Percentiles rank a stretch among this genome's conserved stretches.
Evolutionary conservation across 2,329 filamentous ascomycete species (phyloP).

Genomic region (Aspergillus terreus): DNA sequence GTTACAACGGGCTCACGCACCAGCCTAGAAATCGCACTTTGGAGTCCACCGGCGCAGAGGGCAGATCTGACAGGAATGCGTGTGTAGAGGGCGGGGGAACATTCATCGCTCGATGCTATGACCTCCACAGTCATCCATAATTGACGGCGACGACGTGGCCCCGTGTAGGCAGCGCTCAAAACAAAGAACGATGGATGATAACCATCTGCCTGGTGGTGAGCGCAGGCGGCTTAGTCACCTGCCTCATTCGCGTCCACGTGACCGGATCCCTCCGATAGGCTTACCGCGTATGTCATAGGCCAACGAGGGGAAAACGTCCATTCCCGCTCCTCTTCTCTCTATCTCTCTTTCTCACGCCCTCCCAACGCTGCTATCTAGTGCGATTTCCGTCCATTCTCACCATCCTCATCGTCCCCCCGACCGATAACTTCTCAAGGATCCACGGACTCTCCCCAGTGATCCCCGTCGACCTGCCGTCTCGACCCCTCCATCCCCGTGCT

Average conservation of each 20-base stretch:
- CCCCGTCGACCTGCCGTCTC: too few relatives aligned
- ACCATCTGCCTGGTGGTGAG: not conserved
- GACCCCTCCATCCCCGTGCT: not conserved
- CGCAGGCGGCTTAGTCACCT: not conserved
- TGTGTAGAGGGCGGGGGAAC: slow-evolving; percentile 63
- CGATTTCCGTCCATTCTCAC: too few relatives aligned
- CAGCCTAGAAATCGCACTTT: slow-evolving; percentile 93
- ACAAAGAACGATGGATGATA: not conserved
- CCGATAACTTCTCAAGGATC: too few relatives aligned
- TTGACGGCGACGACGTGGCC: not conserved
- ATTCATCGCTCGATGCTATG: slow-evolving; percentile 24
- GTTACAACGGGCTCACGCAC: slow-evolving; percentile 50
- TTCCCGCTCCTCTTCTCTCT: slow-evolving; percentile 1
- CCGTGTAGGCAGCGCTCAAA: not conserved
- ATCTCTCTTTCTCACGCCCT: not conserved
- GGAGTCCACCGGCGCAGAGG: slow-evolving; percentile 51
- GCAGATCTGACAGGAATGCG: slow-evolving; percentile 62
- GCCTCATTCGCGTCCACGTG: slow-evolving; percentile 23
- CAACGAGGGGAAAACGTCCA: slow-evolving; percentile 28
- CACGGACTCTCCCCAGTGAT: too few relatives aligned
- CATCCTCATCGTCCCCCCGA: too few relatives aligned
- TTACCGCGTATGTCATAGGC: slow-evolving; percentile 35
- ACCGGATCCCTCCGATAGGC: slow-evolving; percentile 26
- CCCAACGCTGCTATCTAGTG: not conserved
- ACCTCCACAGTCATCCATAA: slow-evolving; percentile 3